Conservation (phyloP, 352 stramenopile genomes). For the Globisporangium nunn region DNA sequence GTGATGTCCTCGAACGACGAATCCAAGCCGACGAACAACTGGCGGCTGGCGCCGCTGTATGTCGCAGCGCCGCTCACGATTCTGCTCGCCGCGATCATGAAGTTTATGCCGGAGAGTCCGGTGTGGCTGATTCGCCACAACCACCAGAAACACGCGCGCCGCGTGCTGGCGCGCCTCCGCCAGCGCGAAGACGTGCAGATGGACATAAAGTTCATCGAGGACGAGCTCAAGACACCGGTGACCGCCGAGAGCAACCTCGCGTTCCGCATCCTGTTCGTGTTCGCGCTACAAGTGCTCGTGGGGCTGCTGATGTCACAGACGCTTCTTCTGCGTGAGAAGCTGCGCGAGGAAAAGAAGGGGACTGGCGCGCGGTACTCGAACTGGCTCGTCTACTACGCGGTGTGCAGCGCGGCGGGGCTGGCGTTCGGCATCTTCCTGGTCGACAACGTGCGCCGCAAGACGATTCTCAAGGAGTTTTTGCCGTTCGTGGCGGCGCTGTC, state of each 20-base stretch:
- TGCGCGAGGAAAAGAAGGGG: conserved; percentile 21
- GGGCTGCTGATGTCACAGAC: conserved; percentile 63
- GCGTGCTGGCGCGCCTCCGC: conserved; percentile 50
- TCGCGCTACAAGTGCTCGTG: conserved; percentile 50
- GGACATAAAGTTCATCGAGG: conserved; percentile 48
- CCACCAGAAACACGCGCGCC: conserved; percentile 42
- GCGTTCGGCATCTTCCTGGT: conserved; percentile 74
- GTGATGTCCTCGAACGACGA: conserved; percentile 25
- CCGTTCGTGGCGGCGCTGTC: conserved; percentile 60
- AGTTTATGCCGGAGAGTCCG: conserved; percentile 74
- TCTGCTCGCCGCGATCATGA: conserved; percentile 40
- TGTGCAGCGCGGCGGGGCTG: conserved; percentile 41
- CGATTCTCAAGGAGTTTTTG: conserved; percentile 84
- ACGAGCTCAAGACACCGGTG: conserved; percentile 42
- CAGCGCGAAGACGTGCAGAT: conserved; percentile 62
- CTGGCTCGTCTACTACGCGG: conserved; percentile 48
- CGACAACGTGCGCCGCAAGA: conserved; percentile 84
- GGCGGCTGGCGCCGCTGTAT: conserved; percentile 58
- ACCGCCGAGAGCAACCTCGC: conserved; percentile 36
- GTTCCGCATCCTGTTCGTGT: conserved; percentile 61
- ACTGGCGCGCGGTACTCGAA: conserved; percentile 28
- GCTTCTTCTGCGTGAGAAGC: conserved; percentile 38
- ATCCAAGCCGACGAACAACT: conserved; percentile 40
- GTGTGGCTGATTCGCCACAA: conserved; percentile 64
- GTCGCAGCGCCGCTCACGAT: conserved; percentile 52